A percentile compares a stretch with the other conserved stretches of the same genome.
Evolutionary conservation across 495 filamentous ascomycete genomes (phyloP).

Genomic region (Chlorociboria aeruginascens): DNA sequence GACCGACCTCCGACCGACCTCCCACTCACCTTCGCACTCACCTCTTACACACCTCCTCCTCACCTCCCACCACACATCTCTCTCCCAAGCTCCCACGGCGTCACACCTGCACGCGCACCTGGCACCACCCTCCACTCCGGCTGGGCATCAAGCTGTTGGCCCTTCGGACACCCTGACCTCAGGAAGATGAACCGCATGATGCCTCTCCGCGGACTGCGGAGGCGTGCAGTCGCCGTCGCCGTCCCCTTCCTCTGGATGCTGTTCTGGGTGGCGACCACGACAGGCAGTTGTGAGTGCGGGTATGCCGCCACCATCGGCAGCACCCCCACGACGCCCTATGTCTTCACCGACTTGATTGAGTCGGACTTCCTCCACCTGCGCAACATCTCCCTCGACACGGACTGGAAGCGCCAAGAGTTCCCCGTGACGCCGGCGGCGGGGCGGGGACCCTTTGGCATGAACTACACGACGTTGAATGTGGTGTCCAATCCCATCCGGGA

Average conservation of each 20-base stretch:
- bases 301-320: constrained; percentile 34
- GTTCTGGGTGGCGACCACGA: constrained; percentile 1
- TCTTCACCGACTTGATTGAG: constrained; percentile 60
- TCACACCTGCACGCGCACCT: too few species aligned
- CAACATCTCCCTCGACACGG: constrained; percentile 34
- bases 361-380: constrained; percentile 51
- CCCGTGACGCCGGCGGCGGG: constrained; percentile 38
- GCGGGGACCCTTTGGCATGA: constrained; percentile 49
- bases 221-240: background rate
- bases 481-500: constrained; percentile 37
- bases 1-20: too few species aligned
- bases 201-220: too few species aligned
- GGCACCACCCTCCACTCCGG: too few species aligned
- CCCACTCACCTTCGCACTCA: too few species aligned
- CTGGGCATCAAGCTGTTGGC: too few species aligned
- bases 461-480: constrained; percentile 40
- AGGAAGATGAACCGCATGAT: too few species aligned
- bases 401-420: constrained; percentile 55
- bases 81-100: too few species aligned
- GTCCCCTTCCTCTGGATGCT: constrained; percentile 1
- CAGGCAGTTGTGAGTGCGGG: constrained; percentile 59
- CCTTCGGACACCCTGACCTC: too few species aligned
- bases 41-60: too few species aligned
- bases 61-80: too few species aligned
- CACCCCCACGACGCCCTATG: constrained; percentile 25